Evolutionary conservation across 768 basidiomycete genomes (phyloP).

Genomic region (Tulasnella sp.): DNA sequence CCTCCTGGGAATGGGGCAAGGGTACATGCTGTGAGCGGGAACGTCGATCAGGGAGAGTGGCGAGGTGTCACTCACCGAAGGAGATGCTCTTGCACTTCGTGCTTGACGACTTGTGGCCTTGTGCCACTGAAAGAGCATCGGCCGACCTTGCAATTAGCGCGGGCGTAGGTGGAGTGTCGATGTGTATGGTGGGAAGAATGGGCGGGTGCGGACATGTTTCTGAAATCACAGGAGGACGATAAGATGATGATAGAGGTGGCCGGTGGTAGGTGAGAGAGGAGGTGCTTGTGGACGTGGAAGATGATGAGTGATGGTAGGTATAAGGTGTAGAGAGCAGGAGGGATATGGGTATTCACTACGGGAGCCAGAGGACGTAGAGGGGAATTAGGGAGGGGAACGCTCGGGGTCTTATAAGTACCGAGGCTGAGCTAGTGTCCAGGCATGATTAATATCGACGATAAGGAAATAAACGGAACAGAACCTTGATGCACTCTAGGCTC

Average conservation of each 20-base stretch:
- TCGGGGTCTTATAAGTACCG: too few relatives aligned
- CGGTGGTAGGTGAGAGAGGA: background rate
- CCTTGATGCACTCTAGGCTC: too few relatives aligned
- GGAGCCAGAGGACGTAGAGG: background rate
- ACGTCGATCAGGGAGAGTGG: background rate
- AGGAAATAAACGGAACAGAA: too few relatives aligned
- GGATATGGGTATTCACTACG: background rate
- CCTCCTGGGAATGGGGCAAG: background rate
- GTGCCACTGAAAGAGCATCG: background rate
- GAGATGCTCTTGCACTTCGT: constrained; percentile 6
- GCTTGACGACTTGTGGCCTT: background rate
- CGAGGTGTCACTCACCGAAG: background rate
- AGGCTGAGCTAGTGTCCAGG: too few relatives aligned
- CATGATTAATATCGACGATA: too few relatives aligned
- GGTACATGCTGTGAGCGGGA: background rate
- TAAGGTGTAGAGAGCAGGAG: background rate
- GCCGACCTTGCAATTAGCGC: background rate
- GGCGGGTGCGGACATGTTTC: background rate
- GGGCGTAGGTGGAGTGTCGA: background rate
- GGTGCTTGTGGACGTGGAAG: background rate
- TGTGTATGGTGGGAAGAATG: background rate
- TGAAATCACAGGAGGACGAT: background rate
- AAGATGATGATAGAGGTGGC: background rate
- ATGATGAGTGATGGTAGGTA: background rate
- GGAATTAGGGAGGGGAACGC: too few relatives aligned